Evolutionary conservation across 805 yeast genomes (phyloP).

Genomic region (Nakazawaea ernobii): DNA sequence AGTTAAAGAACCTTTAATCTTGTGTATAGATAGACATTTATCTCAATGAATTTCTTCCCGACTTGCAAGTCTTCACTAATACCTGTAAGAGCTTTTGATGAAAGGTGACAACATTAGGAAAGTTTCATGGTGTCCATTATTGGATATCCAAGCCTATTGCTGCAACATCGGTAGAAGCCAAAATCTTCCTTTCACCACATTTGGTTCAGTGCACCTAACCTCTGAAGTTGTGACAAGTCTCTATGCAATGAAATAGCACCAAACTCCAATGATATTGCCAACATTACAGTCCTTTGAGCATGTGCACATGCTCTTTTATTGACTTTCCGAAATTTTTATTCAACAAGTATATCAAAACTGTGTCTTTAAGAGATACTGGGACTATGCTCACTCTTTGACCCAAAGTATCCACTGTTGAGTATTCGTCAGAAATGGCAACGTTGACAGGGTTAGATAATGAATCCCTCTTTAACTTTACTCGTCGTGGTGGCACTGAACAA

Average conservation of each 20-base stretch:
- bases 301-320: slow-evolving; percentile 92
- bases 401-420: slow-evolving; percentile 91
- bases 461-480: slow-evolving; percentile 87
- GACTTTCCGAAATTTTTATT: slow-evolving; percentile 84
- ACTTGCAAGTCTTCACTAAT: too few relatives aligned
- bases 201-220: slow-evolving; percentile 78
- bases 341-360: slow-evolving; percentile 73
- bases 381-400: slow-evolving; percentile 84
- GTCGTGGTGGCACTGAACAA: slow-evolving; percentile 97
- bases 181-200: slow-evolving; percentile 59
- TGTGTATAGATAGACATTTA: background rate
- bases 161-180: slow-evolving; percentile 88
- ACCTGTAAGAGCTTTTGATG: too few relatives aligned
- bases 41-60: too few relatives aligned
- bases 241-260: slow-evolving; percentile 93
- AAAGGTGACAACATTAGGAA: too few relatives aligned
- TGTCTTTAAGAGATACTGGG: slow-evolving; percentile 89
- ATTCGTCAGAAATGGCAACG: slow-evolving; percentile 82
- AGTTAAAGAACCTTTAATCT: slow-evolving; percentile 3
- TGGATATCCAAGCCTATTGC: slow-evolving; percentile 97
- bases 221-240: slow-evolving; percentile 77
- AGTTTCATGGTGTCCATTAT: too few relatives aligned
- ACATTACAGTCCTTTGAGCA: slow-evolving; percentile 81
- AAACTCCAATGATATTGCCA: slow-evolving; percentile 78
- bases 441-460: slow-evolving; percentile 84